Conservation (phyloP, 129 eudicot genomes). For the Logfia minima region DNA sequence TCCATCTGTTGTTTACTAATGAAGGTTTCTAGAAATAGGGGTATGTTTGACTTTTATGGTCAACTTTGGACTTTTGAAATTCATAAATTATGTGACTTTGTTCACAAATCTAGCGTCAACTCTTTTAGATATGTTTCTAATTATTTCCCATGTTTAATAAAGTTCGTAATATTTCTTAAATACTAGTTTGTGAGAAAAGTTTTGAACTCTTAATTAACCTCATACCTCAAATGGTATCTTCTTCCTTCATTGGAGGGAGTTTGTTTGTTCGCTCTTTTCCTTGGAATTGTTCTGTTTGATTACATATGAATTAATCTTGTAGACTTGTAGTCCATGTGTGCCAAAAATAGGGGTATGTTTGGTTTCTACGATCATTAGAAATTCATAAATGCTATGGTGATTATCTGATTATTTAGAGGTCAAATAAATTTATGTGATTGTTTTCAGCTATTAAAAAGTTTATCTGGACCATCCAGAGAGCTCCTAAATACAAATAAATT, state of each 20-base stretch:
- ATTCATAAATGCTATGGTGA: neutral
- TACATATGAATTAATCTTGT: neutral
- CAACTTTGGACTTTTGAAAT: neutral
- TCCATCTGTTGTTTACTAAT: neutral
- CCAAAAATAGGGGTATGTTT: neutral
- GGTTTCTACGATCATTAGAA: neutral
- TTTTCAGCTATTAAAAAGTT: no score
- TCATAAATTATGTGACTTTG: neutral
- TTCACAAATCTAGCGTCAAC: neutral
- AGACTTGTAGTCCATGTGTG: neutral
- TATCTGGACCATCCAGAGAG: neutral
- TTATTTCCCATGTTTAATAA: neutral
- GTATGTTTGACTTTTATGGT: conserved; percentile 18
- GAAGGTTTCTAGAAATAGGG: neutral
- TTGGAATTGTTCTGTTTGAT: neutral
- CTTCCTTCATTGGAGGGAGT: neutral
- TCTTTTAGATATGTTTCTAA: neutral
- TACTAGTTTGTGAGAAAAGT: neutral
- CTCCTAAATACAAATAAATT: neutral
- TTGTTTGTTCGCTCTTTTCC: neutral
- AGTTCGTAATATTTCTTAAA: neutral
- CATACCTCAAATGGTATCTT: neutral
- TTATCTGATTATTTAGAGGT: neutral
- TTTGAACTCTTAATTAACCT: neutral
- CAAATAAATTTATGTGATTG: no score